These are phyloP conservation scores for Galerina marginata DNA, from an alignment of 768 basidiomycete genomes.

Conservation along the genomic window DNA sequence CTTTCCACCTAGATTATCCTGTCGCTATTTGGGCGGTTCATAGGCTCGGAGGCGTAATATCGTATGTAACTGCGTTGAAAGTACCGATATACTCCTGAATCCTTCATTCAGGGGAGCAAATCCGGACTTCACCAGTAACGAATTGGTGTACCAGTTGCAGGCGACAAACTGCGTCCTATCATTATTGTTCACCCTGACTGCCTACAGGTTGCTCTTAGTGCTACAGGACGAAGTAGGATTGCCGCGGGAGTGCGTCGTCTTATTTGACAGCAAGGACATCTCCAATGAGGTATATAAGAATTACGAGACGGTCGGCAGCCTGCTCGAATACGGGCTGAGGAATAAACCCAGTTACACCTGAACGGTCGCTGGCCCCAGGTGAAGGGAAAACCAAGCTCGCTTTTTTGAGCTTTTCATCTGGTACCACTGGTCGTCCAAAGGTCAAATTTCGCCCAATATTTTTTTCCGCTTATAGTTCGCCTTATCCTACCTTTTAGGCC, in stretches of 20 bases:
- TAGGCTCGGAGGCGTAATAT: conserved; percentile 59
- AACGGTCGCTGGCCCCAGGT: conserved; percentile 55
- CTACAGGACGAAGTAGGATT: conserved; percentile 43
- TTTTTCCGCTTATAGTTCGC: neutral
- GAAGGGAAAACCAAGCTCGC: conserved; percentile 76
- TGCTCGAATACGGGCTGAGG: conserved; percentile 55
- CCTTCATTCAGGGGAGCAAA: conserved; percentile 53
- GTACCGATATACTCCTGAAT: conserved; percentile 1
- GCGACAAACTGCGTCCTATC: conserved; percentile 51
- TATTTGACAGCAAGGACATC: conserved; percentile 39
- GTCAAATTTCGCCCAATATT: conserved; percentile 30
- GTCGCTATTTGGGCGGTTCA: conserved; percentile 63
- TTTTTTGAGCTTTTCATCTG: conserved; percentile 73
- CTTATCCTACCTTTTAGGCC: conserved; percentile 40
- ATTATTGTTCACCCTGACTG: conserved; percentile 54
- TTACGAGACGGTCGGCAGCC: conserved; percentile 45
- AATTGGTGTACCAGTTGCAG: conserved; percentile 61
- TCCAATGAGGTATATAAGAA: conserved; percentile 11
- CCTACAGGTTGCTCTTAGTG: conserved; percentile 46
- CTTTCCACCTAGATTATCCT: conserved; percentile 50
- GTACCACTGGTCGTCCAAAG: conserved; percentile 79
- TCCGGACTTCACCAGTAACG: conserved; percentile 57
- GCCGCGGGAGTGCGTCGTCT: conserved; percentile 45
- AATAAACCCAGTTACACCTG: conserved; percentile 45
- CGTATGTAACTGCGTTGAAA: conserved; percentile 43